phyloP scores from a whole-genome alignment of 306 rosid genomes.

The Vachellia pachyceras region DNA sequence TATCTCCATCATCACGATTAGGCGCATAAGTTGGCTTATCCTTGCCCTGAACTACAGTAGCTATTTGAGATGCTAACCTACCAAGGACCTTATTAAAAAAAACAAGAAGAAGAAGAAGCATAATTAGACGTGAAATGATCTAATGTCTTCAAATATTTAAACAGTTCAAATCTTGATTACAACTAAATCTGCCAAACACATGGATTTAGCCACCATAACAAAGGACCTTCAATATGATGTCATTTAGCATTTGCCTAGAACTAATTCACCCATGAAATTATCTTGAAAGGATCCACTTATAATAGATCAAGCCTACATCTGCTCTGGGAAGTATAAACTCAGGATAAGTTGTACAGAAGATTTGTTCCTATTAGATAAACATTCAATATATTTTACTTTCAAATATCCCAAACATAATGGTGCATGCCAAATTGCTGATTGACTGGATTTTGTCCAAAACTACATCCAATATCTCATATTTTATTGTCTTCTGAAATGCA shows the following conservation, averaged over 20 bases:
- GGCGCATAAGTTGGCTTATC: slow-evolving; percentile 95
- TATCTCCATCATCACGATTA: slow-evolving; percentile 91
- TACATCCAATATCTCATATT: slow-evolving; percentile 13
- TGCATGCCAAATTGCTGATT: neutral
- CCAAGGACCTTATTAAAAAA: slow-evolving; percentile 71
- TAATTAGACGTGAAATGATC: slow-evolving; percentile 21
- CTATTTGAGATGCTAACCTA: slow-evolving; percentile 92
- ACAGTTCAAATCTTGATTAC: neutral
- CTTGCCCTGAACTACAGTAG: slow-evolving; percentile 92
- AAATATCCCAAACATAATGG: neutral
- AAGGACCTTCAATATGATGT: slow-evolving; percentile 12
- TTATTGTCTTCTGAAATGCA: neutral
- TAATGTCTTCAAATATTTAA: slow-evolving; percentile 36
- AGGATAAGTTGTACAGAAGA: slow-evolving; percentile 9
- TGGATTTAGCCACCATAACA: slow-evolving; percentile 1
- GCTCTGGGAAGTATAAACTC: slow-evolving; percentile 6
- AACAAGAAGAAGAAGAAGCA: neutral
- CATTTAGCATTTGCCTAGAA: slow-evolving; percentile 15
- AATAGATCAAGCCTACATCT: slow-evolving; percentile 1
- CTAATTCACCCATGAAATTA: slow-evolving; percentile 22
- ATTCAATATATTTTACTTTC: no score
- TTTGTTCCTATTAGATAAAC: slow-evolving; percentile 5
- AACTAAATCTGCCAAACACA: slow-evolving; percentile 10
- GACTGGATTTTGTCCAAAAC: slow-evolving; percentile 2
- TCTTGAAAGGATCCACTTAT: slow-evolving; percentile 7